These are phyloP conservation scores for Phytopythium aichiense DNA, from an alignment of 352 stramenopile genomes.

Conservation along the genomic window DNA sequence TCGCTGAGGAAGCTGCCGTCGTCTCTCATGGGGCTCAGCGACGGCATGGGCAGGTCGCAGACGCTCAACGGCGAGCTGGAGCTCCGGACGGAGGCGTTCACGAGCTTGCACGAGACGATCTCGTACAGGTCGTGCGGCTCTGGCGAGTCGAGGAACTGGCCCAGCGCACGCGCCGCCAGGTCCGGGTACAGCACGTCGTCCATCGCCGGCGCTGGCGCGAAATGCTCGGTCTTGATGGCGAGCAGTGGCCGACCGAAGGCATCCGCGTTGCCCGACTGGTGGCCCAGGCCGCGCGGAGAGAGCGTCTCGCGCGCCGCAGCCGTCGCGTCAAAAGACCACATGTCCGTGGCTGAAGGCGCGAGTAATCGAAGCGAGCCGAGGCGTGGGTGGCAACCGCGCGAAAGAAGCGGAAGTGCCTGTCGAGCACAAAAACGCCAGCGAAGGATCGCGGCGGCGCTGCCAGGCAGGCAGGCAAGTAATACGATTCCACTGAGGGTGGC, in stretches of 20 bases:
- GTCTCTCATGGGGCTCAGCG: background rate
- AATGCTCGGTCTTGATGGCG: background rate
- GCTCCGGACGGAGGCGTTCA: background rate
- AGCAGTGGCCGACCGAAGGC: background rate
- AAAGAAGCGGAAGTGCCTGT: background rate
- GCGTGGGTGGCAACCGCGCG: background rate
- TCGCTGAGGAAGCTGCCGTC: background rate
- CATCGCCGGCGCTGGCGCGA: background rate
- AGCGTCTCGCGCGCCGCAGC: too few relatives aligned
- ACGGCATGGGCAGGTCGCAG: background rate
- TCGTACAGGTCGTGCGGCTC: background rate
- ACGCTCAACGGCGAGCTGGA: constrained; percentile 2
- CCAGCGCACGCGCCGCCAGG: background rate
- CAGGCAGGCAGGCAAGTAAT: background rate
- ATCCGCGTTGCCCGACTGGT: background rate
- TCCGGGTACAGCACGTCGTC: background rate
- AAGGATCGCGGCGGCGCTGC: background rate
- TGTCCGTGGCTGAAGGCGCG: background rate
- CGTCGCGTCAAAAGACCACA: background rate
- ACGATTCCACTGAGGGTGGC: background rate
- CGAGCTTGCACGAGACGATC: background rate
- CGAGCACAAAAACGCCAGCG: background rate
- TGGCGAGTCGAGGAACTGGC: constrained; percentile 2
- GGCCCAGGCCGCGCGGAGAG: background rate
- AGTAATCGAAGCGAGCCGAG: too few relatives aligned